Conservation (phyloP, 1,284 basidiomycete genomes). For the Ustilago sp. region DNA sequence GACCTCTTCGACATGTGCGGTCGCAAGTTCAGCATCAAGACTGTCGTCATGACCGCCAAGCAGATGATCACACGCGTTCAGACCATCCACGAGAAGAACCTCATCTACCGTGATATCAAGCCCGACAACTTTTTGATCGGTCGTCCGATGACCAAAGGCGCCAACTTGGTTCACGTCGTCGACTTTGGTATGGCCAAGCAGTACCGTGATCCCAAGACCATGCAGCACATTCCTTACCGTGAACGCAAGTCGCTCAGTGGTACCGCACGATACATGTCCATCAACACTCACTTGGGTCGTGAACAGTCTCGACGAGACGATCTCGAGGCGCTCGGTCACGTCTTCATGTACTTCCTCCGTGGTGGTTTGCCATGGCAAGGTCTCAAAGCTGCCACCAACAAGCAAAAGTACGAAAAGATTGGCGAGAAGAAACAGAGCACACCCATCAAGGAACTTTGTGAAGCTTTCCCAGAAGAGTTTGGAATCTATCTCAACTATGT, state of each 20-base stretch:
- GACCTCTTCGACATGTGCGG: slow-evolving; percentile 97
- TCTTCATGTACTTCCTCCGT: slow-evolving; percentile 97
- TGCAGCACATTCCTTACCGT: slow-evolving; percentile 95
- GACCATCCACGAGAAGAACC: slow-evolving; percentile 95
- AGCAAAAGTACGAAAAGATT: slow-evolving; percentile 99
- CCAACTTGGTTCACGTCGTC: slow-evolving; percentile 86
- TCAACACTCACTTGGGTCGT: slow-evolving; percentile 94
- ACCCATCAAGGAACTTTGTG: slow-evolving; percentile 91
- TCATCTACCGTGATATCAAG: slow-evolving; percentile 98
- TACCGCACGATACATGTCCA: slow-evolving; percentile 96
- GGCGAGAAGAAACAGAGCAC: slow-evolving; percentile 98
- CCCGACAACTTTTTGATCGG: slow-evolving; percentile 97
- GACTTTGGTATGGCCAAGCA: slow-evolving; percentile 99
- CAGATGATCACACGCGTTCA: slow-evolving; percentile 87
- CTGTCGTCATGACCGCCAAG: slow-evolving; percentile 94
- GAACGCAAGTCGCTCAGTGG: slow-evolving; percentile 90
- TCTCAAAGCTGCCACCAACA: slow-evolving; percentile 94
- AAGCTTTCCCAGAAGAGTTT: slow-evolving; percentile 93
- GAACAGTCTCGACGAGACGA: slow-evolving; percentile 96
- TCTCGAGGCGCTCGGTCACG: slow-evolving; percentile 92
- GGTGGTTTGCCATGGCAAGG: slow-evolving; percentile 94
- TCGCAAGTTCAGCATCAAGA: slow-evolving; percentile 92
- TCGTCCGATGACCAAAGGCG: slow-evolving; percentile 85
- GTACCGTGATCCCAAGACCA: slow-evolving; percentile 95
- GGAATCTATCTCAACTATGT: slow-evolving; percentile 89